Percentiles rank a stretch among this genome's conserved stretches.
Evolutionary conservation across 345 rosid genomes (phyloP).

Genomic region (Eucalyptus marginata): DNA sequence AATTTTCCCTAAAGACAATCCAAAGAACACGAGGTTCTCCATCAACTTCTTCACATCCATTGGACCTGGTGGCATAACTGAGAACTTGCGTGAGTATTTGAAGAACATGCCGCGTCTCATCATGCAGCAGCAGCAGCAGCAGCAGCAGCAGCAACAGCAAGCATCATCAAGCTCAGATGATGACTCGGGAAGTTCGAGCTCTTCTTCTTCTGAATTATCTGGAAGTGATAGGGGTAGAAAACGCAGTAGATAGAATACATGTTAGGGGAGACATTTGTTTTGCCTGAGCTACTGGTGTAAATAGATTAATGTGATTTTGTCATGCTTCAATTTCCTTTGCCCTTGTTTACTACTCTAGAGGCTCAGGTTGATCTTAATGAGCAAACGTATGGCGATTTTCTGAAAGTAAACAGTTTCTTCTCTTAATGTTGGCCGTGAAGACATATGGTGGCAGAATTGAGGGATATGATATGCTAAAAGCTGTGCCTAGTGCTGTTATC

Average conservation of each 20-base stretch:
- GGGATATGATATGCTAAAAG: not conserved
- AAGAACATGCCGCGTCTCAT: conserved; percentile 92
- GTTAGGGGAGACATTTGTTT: not conserved
- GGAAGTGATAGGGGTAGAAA: not conserved
- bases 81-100: conserved; percentile 71
- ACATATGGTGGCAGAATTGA: not conserved
- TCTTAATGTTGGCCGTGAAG: not conserved
- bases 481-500: not conserved
- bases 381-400: no score
- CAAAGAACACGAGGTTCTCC: conserved; percentile 78
- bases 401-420: not conserved
- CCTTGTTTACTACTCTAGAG: no score
- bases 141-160: conserved; percentile 14
- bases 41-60: conserved; percentile 90
- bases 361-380: no score
- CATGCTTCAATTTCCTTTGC: no score
- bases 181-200: conserved; percentile 16
- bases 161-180: conserved; percentile 18
- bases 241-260: not conserved
- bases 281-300: not conserved
- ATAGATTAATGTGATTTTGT: no score
- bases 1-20: conserved; percentile 80
- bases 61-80: conserved; percentile 95
- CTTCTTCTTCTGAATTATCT: conserved; percentile 7
- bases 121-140: conserved; percentile 64